These are phyloP conservation scores for Paramecium pentaurelia DNA, from an alignment of 73 alveolate species.

Conservation along the genomic window DNA sequence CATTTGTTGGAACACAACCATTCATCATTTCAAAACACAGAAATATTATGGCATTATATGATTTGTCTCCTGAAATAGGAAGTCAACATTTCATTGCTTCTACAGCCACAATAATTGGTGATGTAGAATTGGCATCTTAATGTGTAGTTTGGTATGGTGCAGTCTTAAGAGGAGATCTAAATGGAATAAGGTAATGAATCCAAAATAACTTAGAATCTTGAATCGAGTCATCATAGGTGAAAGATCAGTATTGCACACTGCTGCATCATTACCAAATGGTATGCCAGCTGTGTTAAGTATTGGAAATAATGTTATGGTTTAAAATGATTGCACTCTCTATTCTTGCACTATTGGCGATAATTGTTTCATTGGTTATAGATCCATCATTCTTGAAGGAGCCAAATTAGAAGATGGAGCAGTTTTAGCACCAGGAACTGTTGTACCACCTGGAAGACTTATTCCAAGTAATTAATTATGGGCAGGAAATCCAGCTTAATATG, in stretches of 20 bases:
- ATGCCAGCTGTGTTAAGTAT: conserved; percentile 67
- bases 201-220: conserved; percentile 27
- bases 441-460: conserved; percentile 88
- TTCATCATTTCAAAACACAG: conserved; percentile 48
- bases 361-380: conserved; percentile 70
- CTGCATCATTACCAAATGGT: conserved; percentile 83
- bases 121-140: conserved; percentile 59
- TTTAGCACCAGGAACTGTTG: conserved; percentile 81
- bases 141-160: conserved; percentile 70
- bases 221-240: conserved; percentile 79
- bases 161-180: conserved; percentile 70
- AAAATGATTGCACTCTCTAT: conserved; percentile 72
- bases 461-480: conserved; percentile 89
- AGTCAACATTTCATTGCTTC: conserved; percentile 59
- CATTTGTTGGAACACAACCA: neutral
- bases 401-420: conserved; percentile 84
- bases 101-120: conserved; percentile 67
- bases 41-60: conserved; percentile 64
- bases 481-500: conserved; percentile 80
- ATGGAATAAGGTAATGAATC: conserved; percentile 49
- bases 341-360: conserved; percentile 80
- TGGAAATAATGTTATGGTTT: conserved; percentile 72
- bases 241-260: conserved; percentile 76
- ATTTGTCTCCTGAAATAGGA: conserved; percentile 63
- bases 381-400: conserved; percentile 83